phyloP scores from a whole-genome alignment of 495 filamentous ascomycete genomes.

The Aspergillus diversus region DNA sequence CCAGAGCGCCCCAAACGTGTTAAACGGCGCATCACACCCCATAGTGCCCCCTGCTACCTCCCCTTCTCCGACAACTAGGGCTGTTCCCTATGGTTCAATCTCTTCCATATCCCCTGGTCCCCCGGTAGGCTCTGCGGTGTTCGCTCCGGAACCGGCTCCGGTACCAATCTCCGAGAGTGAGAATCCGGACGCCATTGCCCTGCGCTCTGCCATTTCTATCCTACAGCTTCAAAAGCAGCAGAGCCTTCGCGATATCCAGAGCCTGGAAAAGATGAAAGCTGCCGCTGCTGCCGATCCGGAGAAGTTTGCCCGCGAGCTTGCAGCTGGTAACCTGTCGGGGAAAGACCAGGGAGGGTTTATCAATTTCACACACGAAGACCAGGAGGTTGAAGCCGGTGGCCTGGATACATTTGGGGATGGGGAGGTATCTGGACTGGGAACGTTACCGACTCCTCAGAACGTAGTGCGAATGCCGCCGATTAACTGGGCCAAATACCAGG shows the following conservation, averaged over 20 bases:
- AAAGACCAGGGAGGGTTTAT: constrained; percentile 44
- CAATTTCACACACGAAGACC: constrained; percentile 44
- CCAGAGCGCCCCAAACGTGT: constrained; percentile 12
- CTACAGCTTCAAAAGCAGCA: constrained; percentile 82
- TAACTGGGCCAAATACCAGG: constrained; percentile 88
- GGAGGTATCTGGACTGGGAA: constrained; percentile 41
- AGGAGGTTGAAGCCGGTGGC: constrained; percentile 43
- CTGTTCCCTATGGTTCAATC: constrained; percentile 7
- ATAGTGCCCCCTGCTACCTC: constrained; percentile 43
- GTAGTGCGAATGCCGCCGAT: constrained; percentile 82
- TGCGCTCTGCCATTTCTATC: constrained; percentile 77
- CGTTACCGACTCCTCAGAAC: constrained; percentile 77
- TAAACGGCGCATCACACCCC: constrained; percentile 32
- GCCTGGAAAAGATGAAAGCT: constrained; percentile 63
- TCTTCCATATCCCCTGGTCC: constrained; percentile 1
- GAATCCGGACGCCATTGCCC: constrained; percentile 83
- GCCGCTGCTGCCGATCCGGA: constrained; percentile 69
- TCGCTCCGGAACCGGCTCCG: constrained; percentile 54
- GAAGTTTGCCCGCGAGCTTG: constrained; percentile 66
- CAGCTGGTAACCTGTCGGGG: constrained; percentile 54
- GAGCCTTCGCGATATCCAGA: constrained; percentile 68
- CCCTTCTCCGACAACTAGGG: constrained; percentile 35
- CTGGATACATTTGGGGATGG: not conserved
- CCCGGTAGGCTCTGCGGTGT: constrained; percentile 27
- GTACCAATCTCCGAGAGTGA: constrained; percentile 73